These are phyloP conservation scores for Bathelium albidoporum DNA, from an alignment of 495 filamentous ascomycete species.

Conservation along the genomic window DNA sequence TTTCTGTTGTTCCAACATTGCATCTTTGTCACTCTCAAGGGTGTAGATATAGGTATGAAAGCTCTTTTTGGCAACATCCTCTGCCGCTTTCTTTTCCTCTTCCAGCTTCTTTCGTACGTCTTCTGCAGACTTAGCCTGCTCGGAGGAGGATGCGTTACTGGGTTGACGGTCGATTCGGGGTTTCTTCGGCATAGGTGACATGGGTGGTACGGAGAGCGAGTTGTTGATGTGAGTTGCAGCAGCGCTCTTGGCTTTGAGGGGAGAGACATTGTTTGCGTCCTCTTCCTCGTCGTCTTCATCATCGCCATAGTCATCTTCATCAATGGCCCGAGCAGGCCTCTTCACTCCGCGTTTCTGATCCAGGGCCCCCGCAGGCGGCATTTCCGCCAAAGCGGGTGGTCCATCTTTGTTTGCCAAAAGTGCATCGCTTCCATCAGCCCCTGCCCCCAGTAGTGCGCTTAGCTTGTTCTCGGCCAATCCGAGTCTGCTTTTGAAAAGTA, in stretches of 20 bases:
- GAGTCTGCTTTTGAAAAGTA: conserved; percentile 52
- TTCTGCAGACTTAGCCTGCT: conserved; percentile 59
- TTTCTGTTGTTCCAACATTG: conserved; percentile 95
- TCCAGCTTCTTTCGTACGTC: conserved; percentile 88
- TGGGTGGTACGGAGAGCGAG: conserved; percentile 30
- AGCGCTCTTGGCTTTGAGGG: conserved; percentile 52
- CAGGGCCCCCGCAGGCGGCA: neutral
- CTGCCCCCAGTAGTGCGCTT: neutral
- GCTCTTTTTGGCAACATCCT: conserved; percentile 78
- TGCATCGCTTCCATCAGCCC: neutral
- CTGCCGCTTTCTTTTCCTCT: conserved; percentile 84
- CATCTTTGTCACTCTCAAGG: conserved; percentile 83
- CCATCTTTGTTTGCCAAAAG: neutral
- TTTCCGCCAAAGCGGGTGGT: neutral
- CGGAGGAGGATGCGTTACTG: conserved; percentile 30
- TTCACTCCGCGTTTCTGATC: conserved; percentile 28
- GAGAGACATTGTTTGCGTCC: conserved; percentile 39
- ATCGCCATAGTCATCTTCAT: conserved; percentile 79
- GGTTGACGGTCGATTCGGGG: conserved; percentile 25
- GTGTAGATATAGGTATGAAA: conserved; percentile 92
- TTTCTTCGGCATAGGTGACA: conserved; percentile 32
- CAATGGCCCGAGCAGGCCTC: conserved; percentile 54
- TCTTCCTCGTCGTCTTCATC: conserved; percentile 71
- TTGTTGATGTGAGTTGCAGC: conserved; percentile 34
- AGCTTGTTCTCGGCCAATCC: conserved; percentile 38